A percentile compares a stretch with the other conserved stretches of the same genome.
Conservation (phyloP, 2,329 filamentous ascomycete genomes). For the Aspergillus udagawae region DNA sequence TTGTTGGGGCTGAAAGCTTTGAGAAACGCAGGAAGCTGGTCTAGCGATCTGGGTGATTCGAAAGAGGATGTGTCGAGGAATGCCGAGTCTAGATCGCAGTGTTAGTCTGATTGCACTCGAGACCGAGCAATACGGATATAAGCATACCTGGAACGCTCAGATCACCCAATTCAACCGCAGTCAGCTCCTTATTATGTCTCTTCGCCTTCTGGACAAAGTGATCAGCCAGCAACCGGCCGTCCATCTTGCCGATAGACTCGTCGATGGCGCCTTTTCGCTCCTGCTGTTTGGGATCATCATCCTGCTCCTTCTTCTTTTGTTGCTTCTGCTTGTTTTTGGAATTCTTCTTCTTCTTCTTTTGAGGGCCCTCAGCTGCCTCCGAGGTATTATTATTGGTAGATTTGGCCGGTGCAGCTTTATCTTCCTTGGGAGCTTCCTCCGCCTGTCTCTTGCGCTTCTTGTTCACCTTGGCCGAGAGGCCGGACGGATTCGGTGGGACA, state of each 20-base stretch:
- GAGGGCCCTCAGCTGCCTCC: conserved; percentile 18
- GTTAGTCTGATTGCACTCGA: conserved; percentile 3
- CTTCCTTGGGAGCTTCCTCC: conserved; percentile 27
- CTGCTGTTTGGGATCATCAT: conserved; percentile 24
- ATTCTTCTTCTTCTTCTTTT: conserved; percentile 30
- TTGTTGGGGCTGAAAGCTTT: conserved; percentile 56
- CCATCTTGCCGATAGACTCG: conserved; percentile 74
- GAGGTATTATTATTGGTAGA: conserved; percentile 14
- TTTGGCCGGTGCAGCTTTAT: conserved; percentile 17
- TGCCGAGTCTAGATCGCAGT: conserved; percentile 55
- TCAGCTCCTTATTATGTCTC: conserved; percentile 75
- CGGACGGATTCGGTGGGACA: conserved; percentile 17
- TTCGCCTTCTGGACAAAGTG: conserved; percentile 75
- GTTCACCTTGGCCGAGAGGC: conserved; percentile 31
- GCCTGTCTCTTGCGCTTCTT: conserved; percentile 41
- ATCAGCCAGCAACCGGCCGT: conserved; percentile 77
- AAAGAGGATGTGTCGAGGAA: conserved; percentile 79
- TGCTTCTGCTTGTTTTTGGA: conserved; percentile 51
- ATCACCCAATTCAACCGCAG: conserved; percentile 78
- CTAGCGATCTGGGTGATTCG: conserved; percentile 60
- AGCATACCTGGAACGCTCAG: conserved; percentile 69
- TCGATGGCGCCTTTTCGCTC: conserved; percentile 74
- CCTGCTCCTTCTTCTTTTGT: conserved; percentile 25
- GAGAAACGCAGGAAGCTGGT: conserved; percentile 74
- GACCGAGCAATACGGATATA: not conserved